Evolutionary conservation across 202 grass and related monocot genomes (phyloP).

Genomic region (Setaria italica): DNA sequence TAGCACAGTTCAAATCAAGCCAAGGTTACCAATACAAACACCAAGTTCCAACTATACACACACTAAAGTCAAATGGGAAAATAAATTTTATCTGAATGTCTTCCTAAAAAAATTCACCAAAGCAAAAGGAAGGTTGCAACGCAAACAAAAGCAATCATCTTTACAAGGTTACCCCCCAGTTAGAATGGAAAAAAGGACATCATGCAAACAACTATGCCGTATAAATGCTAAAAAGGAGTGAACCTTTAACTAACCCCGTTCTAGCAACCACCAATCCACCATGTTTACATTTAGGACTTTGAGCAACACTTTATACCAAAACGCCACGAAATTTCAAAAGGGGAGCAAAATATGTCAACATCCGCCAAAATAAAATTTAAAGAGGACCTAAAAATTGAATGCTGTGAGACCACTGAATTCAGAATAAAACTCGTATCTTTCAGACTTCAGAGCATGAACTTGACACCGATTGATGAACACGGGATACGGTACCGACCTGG

Average conservation of each 20-base stretch:
- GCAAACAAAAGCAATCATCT: neutral
- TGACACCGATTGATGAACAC: slow-evolving; percentile 1
- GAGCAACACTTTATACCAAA: neutral
- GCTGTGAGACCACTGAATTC: neutral
- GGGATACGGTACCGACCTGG: slow-evolving; percentile 60
- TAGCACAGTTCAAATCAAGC: slow-evolving; percentile 31
- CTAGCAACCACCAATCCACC: neutral
- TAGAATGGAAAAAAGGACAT: neutral
- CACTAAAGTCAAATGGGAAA: slow-evolving; percentile 9
- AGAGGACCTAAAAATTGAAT: neutral
- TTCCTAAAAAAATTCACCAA: slow-evolving; percentile 2
- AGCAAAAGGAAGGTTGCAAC: neutral
- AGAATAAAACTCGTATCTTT: neutral
- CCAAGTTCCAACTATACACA: neutral
- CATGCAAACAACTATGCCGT: neutral
- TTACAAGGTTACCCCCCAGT: neutral
- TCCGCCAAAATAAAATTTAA: neutral
- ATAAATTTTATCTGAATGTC: neutral
- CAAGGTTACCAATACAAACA: neutral
- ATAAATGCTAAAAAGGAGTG: neutral
- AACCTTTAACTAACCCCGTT: slow-evolving; percentile 2
- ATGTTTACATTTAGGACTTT: neutral
- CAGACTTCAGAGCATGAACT: neutral
- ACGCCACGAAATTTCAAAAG: neutral
- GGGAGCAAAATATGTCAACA: neutral